These are phyloP conservation scores for Candida glaebosa DNA, from an alignment of 805 yeast genomes.

Conservation along the genomic window DNA sequence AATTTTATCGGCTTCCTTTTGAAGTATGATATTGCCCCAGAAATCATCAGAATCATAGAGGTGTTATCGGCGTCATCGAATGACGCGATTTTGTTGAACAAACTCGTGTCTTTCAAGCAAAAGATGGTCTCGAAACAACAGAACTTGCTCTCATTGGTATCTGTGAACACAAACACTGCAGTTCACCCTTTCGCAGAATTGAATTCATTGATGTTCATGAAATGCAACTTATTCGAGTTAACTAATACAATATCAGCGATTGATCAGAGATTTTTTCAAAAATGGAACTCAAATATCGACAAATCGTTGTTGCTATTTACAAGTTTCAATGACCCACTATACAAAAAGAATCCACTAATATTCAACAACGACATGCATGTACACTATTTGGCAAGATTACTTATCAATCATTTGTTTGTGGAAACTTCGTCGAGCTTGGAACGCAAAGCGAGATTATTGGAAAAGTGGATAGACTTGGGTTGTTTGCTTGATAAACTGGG, in stretches of 20 bases:
- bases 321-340: constrained; percentile 40
- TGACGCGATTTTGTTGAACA: constrained; percentile 8
- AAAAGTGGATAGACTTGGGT: constrained; percentile 85
- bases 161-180: constrained; percentile 7
- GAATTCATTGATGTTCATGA: constrained; percentile 50
- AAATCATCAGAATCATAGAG: constrained; percentile 52
- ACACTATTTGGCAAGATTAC: constrained; percentile 73
- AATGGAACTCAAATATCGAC: constrained; percentile 81
- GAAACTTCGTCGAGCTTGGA: constrained; percentile 34
- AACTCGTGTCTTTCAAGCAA: constrained; percentile 51
- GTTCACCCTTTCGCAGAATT: constrained; percentile 22
- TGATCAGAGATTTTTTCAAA: constrained; percentile 57
- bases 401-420: constrained; percentile 65
- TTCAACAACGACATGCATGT: constrained; percentile 64
- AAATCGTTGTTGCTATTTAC: constrained; percentile 66
- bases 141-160: constrained; percentile 25
- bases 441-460: constrained; percentile 60
- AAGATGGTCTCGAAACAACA: constrained; percentile 51
- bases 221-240: constrained; percentile 48
- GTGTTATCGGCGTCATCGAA: constrained; percentile 22
- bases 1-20: constrained; percentile 68
- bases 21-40: constrained; percentile 57
- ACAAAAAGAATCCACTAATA: constrained; percentile 67
- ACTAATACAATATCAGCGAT: constrained; percentile 65
- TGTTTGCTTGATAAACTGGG: constrained; percentile 73